phyloP scores from a whole-genome alignment of 2,329 filamentous ascomycete species.

The Exophiala sideris region DNA sequence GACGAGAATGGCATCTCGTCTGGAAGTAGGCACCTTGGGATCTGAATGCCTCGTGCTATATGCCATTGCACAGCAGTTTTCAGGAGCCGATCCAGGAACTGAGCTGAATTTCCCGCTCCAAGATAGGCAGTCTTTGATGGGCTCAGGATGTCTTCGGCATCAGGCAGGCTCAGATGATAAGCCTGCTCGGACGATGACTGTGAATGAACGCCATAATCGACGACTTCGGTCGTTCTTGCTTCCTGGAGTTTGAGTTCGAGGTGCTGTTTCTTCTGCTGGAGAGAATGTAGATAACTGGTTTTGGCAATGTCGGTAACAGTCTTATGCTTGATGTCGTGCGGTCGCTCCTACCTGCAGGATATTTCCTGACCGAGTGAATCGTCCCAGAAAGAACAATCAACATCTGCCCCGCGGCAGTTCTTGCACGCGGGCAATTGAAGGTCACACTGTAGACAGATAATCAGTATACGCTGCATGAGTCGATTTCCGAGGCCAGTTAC shows the following conservation, averaged over 20 bases:
- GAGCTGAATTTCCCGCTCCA: slow-evolving; percentile 6
- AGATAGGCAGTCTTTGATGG: slow-evolving; percentile 9
- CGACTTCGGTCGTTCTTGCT: background rate
- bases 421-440: slow-evolving; percentile 12
- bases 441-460: slow-evolving; percentile 3
- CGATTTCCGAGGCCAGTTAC: background rate
- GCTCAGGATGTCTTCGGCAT: background rate
- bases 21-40: slow-evolving; percentile 3
- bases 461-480: background rate
- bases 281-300: slow-evolving; percentile 10
- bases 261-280: slow-evolving; percentile 6
- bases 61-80: slow-evolving; percentile 1
- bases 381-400: slow-evolving; percentile 16
- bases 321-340: background rate
- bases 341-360: slow-evolving; percentile 6
- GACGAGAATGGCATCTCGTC: background rate
- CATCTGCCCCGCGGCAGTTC: slow-evolving; percentile 10
- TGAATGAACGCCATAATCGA: background rate
- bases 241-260: slow-evolving; percentile 7
- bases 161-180: slow-evolving; percentile 5
- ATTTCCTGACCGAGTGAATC: slow-evolving; percentile 10
- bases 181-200: background rate
- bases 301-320: no score
- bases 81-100: slow-evolving; percentile 5
- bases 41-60: background rate